These are phyloP conservation scores for Diplogelasinospora grovesii DNA, from an alignment of 495 filamentous ascomycete genomes.

Conservation along the genomic window DNA sequence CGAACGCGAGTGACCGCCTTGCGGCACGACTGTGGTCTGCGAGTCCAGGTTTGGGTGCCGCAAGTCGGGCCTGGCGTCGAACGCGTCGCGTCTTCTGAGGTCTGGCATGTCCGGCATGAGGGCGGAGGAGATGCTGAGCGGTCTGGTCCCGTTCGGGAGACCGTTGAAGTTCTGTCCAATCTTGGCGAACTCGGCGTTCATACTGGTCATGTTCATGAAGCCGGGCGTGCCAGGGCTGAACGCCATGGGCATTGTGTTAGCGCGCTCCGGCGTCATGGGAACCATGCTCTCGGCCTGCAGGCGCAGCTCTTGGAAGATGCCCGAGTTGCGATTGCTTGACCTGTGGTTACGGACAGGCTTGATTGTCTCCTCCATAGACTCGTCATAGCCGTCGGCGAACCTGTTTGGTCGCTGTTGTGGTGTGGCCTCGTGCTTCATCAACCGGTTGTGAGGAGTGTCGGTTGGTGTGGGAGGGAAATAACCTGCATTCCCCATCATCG, in stretches of 20 bases:
- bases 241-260: constrained; percentile 40
- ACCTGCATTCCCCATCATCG: constrained; percentile 20
- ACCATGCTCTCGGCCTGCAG: constrained; percentile 33
- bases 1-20: constrained; percentile 2
- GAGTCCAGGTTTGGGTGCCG: constrained; percentile 12
- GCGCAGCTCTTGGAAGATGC: constrained; percentile 41
- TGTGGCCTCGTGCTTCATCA: constrained; percentile 27
- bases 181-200: constrained; percentile 46
- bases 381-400: constrained; percentile 46
- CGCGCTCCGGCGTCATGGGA: constrained; percentile 26
- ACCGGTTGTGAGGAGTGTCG: constrained; percentile 37
- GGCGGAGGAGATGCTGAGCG: constrained; percentile 20
- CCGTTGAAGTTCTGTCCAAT: constrained; percentile 41
- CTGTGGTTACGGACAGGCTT: constrained; percentile 37
- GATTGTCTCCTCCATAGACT: constrained; percentile 53
- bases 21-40: constrained; percentile 10
- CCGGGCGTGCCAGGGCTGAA: constrained; percentile 39
- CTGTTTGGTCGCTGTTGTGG: constrained; percentile 23
- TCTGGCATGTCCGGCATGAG: constrained; percentile 24
- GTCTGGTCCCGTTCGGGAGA: constrained; percentile 15
- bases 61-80: constrained; percentile 32
- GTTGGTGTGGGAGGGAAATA: constrained; percentile 44
- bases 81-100: constrained; percentile 18
- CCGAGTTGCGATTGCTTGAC: constrained; percentile 23
- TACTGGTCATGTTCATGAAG: constrained; percentile 48